Percentiles rank a stretch among this genome's conserved stretches.
These are phyloP conservation scores for Linum lewisii DNA, from an alignment of 345 rosid genomes.

Conservation along the genomic window DNA sequence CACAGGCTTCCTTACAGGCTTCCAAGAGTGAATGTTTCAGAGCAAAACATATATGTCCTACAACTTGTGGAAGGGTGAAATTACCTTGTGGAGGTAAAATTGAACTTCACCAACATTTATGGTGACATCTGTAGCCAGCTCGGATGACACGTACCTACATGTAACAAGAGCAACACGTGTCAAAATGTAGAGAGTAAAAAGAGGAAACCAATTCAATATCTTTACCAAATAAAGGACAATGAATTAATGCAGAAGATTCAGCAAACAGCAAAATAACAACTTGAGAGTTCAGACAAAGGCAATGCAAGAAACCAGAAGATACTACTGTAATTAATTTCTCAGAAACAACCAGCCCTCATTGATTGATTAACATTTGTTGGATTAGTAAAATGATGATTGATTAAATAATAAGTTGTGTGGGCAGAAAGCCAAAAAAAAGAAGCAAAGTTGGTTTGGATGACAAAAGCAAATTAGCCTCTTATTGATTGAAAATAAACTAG, in stretches of 20 bases:
- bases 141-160: constrained; percentile 62
- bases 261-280: background rate
- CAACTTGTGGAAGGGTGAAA: background rate
- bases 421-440: too few species aligned
- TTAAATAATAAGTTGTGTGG: too few species aligned
- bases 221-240: constrained; percentile 1
- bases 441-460: too few species aligned
- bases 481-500: too few species aligned
- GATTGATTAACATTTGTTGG: too few species aligned
- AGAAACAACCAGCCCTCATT: background rate
- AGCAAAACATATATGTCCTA: too few species aligned
- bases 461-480: background rate
- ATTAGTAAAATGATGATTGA: too few species aligned
- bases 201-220: background rate
- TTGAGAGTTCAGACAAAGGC: too few species aligned
- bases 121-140: constrained; percentile 63
- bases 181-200: constrained; percentile 12
- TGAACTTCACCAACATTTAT: constrained; percentile 62
- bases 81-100: constrained; percentile 84
- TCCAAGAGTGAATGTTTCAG: too few species aligned
- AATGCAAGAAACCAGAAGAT: background rate
- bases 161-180: constrained; percentile 8
- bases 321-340: background rate
- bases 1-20: too few species aligned
- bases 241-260: constrained; percentile 7